These are phyloP conservation scores for Pyronema domesticum DNA, from an alignment of 495 filamentous ascomycete genomes.

Conservation along the genomic window DNA sequence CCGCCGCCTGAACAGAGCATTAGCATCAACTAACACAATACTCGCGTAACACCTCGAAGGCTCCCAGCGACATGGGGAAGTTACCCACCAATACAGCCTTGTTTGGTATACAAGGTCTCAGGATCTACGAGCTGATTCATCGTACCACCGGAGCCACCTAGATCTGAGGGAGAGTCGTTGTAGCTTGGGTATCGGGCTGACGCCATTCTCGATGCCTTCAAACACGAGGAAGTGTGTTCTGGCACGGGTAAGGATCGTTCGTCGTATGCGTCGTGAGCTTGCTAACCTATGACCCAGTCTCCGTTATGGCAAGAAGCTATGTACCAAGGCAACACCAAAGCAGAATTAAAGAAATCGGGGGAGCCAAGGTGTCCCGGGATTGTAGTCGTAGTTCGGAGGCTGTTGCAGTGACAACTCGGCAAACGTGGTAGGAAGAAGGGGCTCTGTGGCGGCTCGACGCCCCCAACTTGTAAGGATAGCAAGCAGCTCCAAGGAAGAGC, in stretches of 20 bases:
- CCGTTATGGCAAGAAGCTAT: not conserved
- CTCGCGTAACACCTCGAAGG: not conserved
- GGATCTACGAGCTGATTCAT: conserved; percentile 43
- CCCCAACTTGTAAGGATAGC: not conserved
- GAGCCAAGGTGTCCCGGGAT: not conserved
- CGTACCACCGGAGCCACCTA: conserved; percentile 29
- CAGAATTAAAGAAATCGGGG: not conserved
- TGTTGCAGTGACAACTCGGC: not conserved
- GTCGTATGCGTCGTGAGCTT: not conserved
- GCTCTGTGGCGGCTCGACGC: not conserved
- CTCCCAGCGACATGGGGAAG: conserved; percentile 2
- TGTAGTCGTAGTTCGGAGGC: not conserved
- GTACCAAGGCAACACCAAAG: not conserved
- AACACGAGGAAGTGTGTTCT: not conserved
- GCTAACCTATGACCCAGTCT: not conserved
- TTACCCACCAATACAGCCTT: conserved; percentile 72
- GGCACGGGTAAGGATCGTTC: not conserved
- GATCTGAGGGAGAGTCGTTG: conserved; percentile 30
- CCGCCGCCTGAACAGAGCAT: conserved; percentile 39
- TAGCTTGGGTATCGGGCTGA: conserved; percentile 1
- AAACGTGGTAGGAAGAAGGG: not conserved
- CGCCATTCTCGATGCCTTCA: not conserved
- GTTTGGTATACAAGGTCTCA: conserved; percentile 76
- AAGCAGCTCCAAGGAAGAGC: not conserved
- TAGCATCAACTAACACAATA: not conserved